Evolutionary conservation across 2,329 filamentous ascomycete genomes (phyloP).

Genomic region (Penicillium crustosum): DNA sequence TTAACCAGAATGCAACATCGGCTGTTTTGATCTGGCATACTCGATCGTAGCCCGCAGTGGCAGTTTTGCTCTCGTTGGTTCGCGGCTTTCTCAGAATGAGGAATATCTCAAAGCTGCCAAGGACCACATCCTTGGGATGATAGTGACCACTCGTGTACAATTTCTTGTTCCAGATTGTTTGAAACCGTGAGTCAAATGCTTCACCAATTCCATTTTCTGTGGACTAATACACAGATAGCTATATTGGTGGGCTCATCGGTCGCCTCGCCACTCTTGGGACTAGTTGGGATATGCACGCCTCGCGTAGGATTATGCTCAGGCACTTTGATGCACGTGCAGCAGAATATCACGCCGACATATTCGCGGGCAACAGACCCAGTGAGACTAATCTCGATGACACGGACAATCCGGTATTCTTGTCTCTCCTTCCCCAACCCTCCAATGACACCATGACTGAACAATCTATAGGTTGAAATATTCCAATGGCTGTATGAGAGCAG

Average conservation of each 20-base stretch:
- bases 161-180: constrained; percentile 22
- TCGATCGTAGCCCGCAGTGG: constrained; percentile 25
- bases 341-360: constrained; percentile 20
- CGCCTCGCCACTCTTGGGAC: constrained; percentile 17
- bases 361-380: not conserved
- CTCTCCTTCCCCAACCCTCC: not conserved
- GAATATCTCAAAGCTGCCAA: constrained; percentile 24
- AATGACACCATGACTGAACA: not conserved
- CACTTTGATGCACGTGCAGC: constrained; percentile 23
- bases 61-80: constrained; percentile 21
- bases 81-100: constrained; percentile 19
- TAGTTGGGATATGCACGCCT: constrained; percentile 24
- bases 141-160: constrained; percentile 23
- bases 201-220: not conserved
- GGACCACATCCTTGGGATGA: constrained; percentile 26
- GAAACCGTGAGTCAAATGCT: constrained; percentile 14
- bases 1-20: constrained; percentile 13
- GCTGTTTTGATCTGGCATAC: constrained; percentile 25
- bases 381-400: not conserved
- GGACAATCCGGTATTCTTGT: constrained; percentile 11
- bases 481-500: constrained; percentile 24
- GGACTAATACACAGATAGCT: constrained; percentile 7
- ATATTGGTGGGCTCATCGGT: constrained; percentile 19
- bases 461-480: constrained; percentile 22
- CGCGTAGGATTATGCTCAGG: constrained; percentile 20